These are phyloP conservation scores for Mycena epipterygia DNA, from an alignment of 768 basidiomycete genomes.

Conservation along the genomic window DNA sequence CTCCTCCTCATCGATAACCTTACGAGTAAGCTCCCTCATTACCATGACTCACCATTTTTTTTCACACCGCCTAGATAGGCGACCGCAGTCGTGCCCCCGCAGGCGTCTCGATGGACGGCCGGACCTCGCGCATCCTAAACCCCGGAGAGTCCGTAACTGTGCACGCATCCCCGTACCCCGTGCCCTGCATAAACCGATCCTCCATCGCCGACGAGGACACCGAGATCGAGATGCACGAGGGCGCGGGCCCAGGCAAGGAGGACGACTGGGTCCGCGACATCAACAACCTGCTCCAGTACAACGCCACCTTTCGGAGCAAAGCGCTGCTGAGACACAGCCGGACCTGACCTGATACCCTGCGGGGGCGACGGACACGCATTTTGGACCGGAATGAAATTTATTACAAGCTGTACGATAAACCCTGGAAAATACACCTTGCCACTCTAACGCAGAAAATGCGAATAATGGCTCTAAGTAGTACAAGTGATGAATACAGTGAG, in stretches of 20 bases:
- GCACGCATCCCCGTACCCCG: slow-evolving; percentile 87
- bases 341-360: slow-evolving; percentile 60
- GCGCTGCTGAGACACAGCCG: slow-evolving; percentile 83
- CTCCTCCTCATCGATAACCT: slow-evolving; percentile 79
- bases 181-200: slow-evolving; percentile 93
- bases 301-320: slow-evolving; percentile 93
- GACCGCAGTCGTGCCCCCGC: slow-evolving; percentile 88
- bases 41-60: neutral
- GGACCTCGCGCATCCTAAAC: slow-evolving; percentile 83
- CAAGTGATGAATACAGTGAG: slow-evolving; percentile 14
- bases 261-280: slow-evolving; percentile 98
- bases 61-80: slow-evolving; percentile 71
- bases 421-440: slow-evolving; percentile 12
- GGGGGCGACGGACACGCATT: neutral
- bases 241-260: slow-evolving; percentile 83
- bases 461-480: neutral
- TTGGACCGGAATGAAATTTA: neutral
- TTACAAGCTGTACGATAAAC: slow-evolving; percentile 21
- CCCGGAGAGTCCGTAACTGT: slow-evolving; percentile 91
- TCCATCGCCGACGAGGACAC: slow-evolving; percentile 72
- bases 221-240: slow-evolving; percentile 64
- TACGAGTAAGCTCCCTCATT: slow-evolving; percentile 65
- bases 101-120: slow-evolving; percentile 94
- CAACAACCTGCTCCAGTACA: slow-evolving; percentile 94
- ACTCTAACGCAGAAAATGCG: neutral